A percentile compares a stretch with the other conserved stretches of the same genome.
phyloP scores from a whole-genome alignment of 768 basidiomycete genomes.

The Leccinum fibrillosum region DNA sequence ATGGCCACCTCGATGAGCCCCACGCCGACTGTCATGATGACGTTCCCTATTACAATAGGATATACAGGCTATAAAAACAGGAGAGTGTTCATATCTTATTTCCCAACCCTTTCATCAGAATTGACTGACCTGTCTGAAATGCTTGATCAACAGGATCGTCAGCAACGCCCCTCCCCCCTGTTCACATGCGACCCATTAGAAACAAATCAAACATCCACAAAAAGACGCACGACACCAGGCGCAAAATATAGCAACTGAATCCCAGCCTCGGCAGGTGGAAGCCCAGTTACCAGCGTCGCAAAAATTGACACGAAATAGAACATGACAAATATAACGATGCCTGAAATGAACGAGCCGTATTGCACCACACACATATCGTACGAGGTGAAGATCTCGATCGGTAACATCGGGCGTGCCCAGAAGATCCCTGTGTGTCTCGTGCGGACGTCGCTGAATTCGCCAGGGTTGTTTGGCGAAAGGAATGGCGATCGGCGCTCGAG shows the following conservation, averaged over 20 bases:
- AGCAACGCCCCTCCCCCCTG: conserved; percentile 39
- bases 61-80: conserved; percentile 34
- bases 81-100: neutral
- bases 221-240: conserved; percentile 42
- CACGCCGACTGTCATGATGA: conserved; percentile 37
- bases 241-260: conserved; percentile 51
- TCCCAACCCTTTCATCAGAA: neutral
- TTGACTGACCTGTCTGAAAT: conserved; percentile 34
- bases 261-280: conserved; percentile 39
- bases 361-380: conserved; percentile 40
- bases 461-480: neutral
- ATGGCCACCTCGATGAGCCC: conserved; percentile 45
- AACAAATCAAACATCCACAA: neutral
- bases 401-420: conserved; percentile 42
- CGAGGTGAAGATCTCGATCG: conserved; percentile 42
- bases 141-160: conserved; percentile 34
- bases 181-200: neutral
- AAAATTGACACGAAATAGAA: conserved; percentile 56
- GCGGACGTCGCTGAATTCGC: neutral
- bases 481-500: conserved; percentile 28
- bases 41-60: conserved; percentile 38
- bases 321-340: conserved; percentile 49
- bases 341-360: conserved; percentile 38
- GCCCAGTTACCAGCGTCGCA: conserved; percentile 43
- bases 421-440: conserved; percentile 16